These are phyloP conservation scores for Euphrasia arctica DNA, from an alignment of 305 asterid genomes.

Conservation along the genomic window DNA sequence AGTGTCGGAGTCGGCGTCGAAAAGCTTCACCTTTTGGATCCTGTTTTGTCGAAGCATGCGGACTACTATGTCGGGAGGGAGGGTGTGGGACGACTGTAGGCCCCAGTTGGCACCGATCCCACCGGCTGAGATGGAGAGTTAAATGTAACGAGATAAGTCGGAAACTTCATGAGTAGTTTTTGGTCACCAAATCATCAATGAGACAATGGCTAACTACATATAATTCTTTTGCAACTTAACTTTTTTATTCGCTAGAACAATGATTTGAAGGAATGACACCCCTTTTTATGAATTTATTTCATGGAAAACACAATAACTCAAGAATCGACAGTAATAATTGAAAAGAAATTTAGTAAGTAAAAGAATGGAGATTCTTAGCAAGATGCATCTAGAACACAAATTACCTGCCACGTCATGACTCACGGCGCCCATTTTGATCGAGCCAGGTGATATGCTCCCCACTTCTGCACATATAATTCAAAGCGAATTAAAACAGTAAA, in stretches of 20 bases:
- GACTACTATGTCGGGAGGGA: slow-evolving; percentile 69
- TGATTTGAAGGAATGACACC: background rate
- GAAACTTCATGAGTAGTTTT: no score
- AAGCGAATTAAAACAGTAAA: background rate
- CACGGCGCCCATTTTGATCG: slow-evolving; percentile 18
- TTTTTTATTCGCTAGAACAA: no score
- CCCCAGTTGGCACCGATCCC: slow-evolving; percentile 96
- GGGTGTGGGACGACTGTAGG: slow-evolving; percentile 57
- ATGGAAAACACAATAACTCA: background rate
- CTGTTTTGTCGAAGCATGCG: slow-evolving; percentile 79
- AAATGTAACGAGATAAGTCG: no score
- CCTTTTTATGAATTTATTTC: no score
- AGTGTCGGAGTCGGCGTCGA: slow-evolving; percentile 71
- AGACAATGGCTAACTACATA: no score
- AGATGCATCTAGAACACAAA: slow-evolving; percentile 5
- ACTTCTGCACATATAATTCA: slow-evolving; percentile 25
- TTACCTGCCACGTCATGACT: slow-evolving; percentile 40
- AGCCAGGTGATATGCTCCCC: slow-evolving; percentile 27
- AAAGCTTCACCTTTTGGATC: slow-evolving; percentile 80
- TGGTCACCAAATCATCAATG: no score
- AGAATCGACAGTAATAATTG: background rate
- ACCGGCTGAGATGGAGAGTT: slow-evolving; percentile 29
- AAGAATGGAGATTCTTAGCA: slow-evolving; percentile 12
- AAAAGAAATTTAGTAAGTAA: background rate
- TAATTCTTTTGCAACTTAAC: background rate